A percentile compares a stretch with the other conserved stretches of the same genome.
phyloP scores from a whole-genome alignment of 1,139 yeast species.

The Taphrina communis region DNA sequence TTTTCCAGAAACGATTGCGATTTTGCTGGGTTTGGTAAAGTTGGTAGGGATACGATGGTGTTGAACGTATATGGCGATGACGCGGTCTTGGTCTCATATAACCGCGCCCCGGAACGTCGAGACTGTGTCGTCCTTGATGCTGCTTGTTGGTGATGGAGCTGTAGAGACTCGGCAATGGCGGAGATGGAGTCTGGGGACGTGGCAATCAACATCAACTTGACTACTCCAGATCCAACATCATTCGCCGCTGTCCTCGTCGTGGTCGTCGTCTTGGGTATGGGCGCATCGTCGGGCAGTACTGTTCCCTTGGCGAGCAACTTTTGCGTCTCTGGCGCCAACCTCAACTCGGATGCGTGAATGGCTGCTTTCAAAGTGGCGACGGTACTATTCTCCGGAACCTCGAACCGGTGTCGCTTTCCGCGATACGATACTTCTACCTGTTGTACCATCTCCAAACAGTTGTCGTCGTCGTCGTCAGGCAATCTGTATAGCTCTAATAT shows the following conservation, averaged over 20 bases:
- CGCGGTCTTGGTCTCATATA: too few species aligned
- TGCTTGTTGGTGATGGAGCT: too few species aligned
- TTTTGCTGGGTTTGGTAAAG: conserved; percentile 50
- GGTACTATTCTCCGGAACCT: not conserved
- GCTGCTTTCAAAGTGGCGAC: conserved; percentile 15
- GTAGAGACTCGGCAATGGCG: conserved; percentile 4
- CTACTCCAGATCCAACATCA: too few species aligned
- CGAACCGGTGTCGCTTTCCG: not conserved
- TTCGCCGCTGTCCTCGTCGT: too few species aligned
- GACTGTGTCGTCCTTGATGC: not conserved
- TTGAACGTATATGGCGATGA: conserved; percentile 51
- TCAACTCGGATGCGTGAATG: conserved; percentile 1
- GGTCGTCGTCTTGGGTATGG: not conserved
- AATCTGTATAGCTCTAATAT: too few species aligned
- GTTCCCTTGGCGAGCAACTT: conserved; percentile 67
- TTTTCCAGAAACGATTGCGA: conserved; percentile 50
- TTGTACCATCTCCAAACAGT: not conserved
- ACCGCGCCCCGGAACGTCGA: not conserved
- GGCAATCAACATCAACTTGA: conserved; percentile 28
- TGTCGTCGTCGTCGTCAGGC: too few species aligned
- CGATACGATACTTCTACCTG: conserved; percentile 15
- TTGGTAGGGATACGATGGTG: conserved; percentile 50
- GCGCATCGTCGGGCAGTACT: conserved; percentile 21
- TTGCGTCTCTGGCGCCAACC: conserved; percentile 9
- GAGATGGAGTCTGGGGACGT: conserved; percentile 23